These are phyloP conservation scores for Melampsora larici-populina DNA, from an alignment of 1,284 basidiomycete genomes.

Conservation along the genomic window DNA sequence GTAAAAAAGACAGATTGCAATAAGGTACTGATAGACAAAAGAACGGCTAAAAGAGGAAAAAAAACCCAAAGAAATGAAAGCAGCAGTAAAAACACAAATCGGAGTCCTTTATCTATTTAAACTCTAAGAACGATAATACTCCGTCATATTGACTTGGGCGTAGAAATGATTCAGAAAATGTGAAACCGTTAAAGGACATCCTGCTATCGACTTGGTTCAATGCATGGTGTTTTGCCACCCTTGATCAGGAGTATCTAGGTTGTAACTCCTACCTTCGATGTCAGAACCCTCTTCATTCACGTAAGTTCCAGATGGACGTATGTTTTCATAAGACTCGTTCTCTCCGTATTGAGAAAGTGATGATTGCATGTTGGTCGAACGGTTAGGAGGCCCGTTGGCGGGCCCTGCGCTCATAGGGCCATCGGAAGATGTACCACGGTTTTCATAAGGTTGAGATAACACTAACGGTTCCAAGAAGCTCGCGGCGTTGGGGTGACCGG, in stretches of 20 bases:
- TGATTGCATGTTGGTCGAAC: neutral
- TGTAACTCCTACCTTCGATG: neutral
- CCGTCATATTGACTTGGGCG: neutral
- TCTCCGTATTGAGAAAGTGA: conserved; percentile 10
- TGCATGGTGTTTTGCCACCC: neutral
- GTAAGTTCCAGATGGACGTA: neutral
- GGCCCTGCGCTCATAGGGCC: neutral
- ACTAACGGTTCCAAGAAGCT: conserved; percentile 35
- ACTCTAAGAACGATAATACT: neutral
- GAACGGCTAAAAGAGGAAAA: neutral
- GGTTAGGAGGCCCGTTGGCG: neutral
- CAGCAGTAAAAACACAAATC: too few relatives aligned
- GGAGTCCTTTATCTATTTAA: too few relatives aligned
- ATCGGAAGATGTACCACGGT: neutral
- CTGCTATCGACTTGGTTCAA: neutral
- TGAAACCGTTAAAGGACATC: too few relatives aligned
- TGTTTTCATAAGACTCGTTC: neutral
- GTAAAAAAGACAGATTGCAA: neutral
- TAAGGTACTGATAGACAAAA: neutral
- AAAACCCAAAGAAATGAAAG: neutral
- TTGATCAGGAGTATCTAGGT: neutral
- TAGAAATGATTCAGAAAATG: too few relatives aligned
- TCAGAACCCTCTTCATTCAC: conserved; percentile 4
- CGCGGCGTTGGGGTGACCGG: neutral
- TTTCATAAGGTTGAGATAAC: conserved; percentile 37